Evolutionary conservation across 441 rosid genomes (phyloP).

Genomic region (Lepidium campestre): DNA sequence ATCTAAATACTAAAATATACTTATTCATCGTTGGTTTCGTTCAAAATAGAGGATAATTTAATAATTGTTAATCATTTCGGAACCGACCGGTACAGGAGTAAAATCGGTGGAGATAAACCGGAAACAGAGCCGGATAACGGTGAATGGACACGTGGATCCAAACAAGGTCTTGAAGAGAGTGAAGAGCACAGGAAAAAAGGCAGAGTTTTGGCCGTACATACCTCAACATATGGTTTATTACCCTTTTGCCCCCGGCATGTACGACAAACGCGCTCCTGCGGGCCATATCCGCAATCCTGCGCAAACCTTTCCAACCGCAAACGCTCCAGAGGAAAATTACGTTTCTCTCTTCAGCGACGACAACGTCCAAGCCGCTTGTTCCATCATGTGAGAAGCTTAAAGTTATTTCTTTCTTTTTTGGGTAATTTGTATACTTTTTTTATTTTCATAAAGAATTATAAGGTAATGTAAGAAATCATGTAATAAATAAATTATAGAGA

Average conservation of each 20-base stretch:
- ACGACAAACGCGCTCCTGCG: slow-evolving; percentile 80
- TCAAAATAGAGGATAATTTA: neutral
- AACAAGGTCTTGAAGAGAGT: slow-evolving; percentile 83
- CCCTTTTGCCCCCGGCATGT: slow-evolving; percentile 63
- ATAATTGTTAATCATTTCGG: neutral
- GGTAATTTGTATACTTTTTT: neutral
- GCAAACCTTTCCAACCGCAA: slow-evolving; percentile 58
- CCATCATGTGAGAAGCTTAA: slow-evolving; percentile 54
- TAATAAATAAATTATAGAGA: slow-evolving; percentile 22
- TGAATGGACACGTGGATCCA: slow-evolving; percentile 72
- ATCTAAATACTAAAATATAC: too few species aligned
- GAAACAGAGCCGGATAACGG: slow-evolving; percentile 63
- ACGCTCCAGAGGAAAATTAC: slow-evolving; percentile 55
- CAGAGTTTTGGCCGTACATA: slow-evolving; percentile 92
- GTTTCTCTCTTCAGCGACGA: slow-evolving; percentile 81
- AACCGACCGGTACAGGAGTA: slow-evolving; percentile 41
- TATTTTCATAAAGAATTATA: neutral
- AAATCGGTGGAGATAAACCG: slow-evolving; percentile 72
- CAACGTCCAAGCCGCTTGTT: slow-evolving; percentile 65
- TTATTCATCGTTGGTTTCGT: neutral
- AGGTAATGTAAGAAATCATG: neutral
- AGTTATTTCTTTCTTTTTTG: neutral
- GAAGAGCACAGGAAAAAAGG: slow-evolving; percentile 78
- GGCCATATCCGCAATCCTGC: slow-evolving; percentile 69
- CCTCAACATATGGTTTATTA: slow-evolving; percentile 71